Evolutionary conservation across 1,139 yeast genomes (phyloP).

Genomic region (Pichia sp.): DNA sequence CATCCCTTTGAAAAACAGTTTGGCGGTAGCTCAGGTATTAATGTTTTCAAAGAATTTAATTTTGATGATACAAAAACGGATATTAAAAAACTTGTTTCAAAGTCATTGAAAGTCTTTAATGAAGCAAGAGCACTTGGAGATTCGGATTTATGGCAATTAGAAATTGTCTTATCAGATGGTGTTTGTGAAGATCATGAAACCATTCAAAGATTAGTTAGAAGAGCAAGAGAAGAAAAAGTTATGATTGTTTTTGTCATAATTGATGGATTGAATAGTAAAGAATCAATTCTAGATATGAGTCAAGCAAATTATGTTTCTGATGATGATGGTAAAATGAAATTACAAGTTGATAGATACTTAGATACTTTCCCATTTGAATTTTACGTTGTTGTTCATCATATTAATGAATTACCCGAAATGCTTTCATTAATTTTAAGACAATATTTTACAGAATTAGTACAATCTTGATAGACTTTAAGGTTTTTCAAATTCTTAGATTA

Average conservation of each 20-base stretch:
- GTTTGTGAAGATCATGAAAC: slow-evolving; percentile 92
- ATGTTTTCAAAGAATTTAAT: slow-evolving; percentile 80
- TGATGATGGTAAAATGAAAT: slow-evolving; percentile 60
- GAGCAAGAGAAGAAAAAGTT: slow-evolving; percentile 85
- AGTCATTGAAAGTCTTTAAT: slow-evolving; percentile 69
- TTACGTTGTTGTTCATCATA: slow-evolving; percentile 87
- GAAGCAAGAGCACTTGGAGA: slow-evolving; percentile 50
- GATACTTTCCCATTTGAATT: slow-evolving; percentile 96
- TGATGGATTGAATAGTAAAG: slow-evolving; percentile 79
- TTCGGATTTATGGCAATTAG: slow-evolving; percentile 84
- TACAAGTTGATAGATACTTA: slow-evolving; percentile 77
- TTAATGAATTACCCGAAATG: slow-evolving; percentile 87
- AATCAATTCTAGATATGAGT: slow-evolving; percentile 89
- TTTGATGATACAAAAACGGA: slow-evolving; percentile 88
- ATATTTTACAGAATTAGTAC: slow-evolving; percentile 70
- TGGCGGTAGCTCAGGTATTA: slow-evolving; percentile 75
- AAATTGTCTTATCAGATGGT: slow-evolving; percentile 91
- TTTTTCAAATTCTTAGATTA: background rate
- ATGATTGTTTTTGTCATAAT: slow-evolving; percentile 94
- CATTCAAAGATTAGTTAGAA: slow-evolving; percentile 74
- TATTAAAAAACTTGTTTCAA: slow-evolving; percentile 62
- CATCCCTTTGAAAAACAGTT: slow-evolving; percentile 89
- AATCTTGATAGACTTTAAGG: slow-evolving; percentile 11
- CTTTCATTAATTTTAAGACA: slow-evolving; percentile 84
- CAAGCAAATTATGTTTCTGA: slow-evolving; percentile 79